Evolutionary conservation across 2,329 filamentous ascomycete genomes (phyloP), one percentile per base, ranked within the genome.

Genomic region (Paracorniculantispora psalliotae): DNA sequence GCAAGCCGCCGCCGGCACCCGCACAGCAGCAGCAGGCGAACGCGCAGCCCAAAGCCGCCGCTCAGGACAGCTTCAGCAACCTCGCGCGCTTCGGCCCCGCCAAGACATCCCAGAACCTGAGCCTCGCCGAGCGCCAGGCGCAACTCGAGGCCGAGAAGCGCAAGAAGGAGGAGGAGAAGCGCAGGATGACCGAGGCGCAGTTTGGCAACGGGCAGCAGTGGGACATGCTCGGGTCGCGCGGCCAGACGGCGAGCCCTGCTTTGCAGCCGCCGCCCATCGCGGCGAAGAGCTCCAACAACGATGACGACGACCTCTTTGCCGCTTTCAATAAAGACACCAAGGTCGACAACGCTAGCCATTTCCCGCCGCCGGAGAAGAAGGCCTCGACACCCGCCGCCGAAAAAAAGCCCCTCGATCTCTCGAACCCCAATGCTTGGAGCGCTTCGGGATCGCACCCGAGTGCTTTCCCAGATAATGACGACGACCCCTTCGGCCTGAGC

Each of bases 401-500:
- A 25, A 72, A 75, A 6, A 73, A 69, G 10, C 47, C 47, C 30
- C 68, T 83, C 13, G 79, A 87, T 67, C 72, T 87, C 49, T 78
- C 75, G 57, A 76, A 78, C 58, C 80, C 85, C 2, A 77, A 70
- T 59, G 78, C 84, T 1, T 87, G 84, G 84, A 73, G 67, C 25
- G 69, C 75, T 26, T 47, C 68, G 4, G 60, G 65, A 19, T 63
- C 72, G 1, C 68, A 69, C 57, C 66, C 67, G 46, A 69, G 67
- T 12, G 71, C 66, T 0, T 74, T 86, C 62, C 75, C 72, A 13
- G 79, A 83, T 30, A 88, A 93, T 59, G 90, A 96, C 65, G 91
- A 96, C 68, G 91, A 96, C 68, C 91, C 92, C 2, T 97, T 97
- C 70, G 93, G 91, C 1, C 76, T 97, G 37, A 87, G 80, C 61